phyloP scores from a whole-genome alignment of 164 flowering plant species.

The Piper betle region DNA sequence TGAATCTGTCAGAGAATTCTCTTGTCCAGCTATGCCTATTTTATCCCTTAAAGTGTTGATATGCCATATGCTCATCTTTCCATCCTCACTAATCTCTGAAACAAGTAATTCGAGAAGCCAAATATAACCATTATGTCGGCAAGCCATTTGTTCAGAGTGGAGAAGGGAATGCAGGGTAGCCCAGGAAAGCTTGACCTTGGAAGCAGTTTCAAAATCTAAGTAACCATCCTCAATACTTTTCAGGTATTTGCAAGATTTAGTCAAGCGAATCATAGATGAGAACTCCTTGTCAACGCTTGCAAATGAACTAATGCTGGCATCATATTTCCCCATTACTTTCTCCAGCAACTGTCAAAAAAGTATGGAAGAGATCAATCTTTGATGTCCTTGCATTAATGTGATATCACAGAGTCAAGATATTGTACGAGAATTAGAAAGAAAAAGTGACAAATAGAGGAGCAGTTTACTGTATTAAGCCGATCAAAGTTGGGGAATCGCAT shows the following conservation, averaged over 20 bases:
- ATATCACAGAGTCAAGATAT: background rate
- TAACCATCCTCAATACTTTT: constrained; percentile 32
- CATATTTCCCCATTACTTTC: constrained; percentile 50
- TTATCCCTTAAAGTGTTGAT: constrained; percentile 48
- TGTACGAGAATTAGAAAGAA: background rate
- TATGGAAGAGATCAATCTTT: background rate
- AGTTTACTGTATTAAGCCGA: constrained; percentile 54
- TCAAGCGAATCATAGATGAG: constrained; percentile 47
- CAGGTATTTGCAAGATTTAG: constrained; percentile 55
- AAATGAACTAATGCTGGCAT: constrained; percentile 51
- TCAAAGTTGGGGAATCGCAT: constrained; percentile 58
- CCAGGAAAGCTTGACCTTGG: constrained; percentile 61
- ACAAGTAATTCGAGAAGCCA: constrained; percentile 91
- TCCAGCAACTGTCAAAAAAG: constrained; percentile 63
- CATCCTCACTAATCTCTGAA: constrained; percentile 55
- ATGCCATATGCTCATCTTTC: constrained; percentile 35
- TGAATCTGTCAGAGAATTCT: constrained; percentile 41
- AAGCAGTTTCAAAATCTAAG: constrained; percentile 21
- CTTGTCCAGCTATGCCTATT: constrained; percentile 46
- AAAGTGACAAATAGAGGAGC: background rate
- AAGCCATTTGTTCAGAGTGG: constrained; percentile 70
- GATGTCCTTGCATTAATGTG: background rate
- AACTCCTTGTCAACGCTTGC: constrained; percentile 74
- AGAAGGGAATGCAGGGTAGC: constrained; percentile 92
- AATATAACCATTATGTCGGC: constrained; percentile 78